Evolutionary conservation across 164 flowering plant species (phyloP), one percentile per base, ranked within the genome.

Genomic region (Magnolia changhungtana): DNA sequence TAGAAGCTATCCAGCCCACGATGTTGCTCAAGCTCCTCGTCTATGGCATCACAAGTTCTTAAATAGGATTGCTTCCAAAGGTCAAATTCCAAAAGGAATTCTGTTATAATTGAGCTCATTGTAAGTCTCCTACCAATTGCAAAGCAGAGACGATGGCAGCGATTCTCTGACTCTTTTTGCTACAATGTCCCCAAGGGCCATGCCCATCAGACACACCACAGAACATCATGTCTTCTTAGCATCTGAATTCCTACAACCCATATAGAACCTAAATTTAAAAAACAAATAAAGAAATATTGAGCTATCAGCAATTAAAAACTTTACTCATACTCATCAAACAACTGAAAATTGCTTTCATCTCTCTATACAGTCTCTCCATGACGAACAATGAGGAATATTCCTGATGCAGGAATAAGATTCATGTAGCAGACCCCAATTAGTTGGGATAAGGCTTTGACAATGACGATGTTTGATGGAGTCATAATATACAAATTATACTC

Each of bases 141-240:
- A 80, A 18, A 92, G 84, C 87, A 94, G 80, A 70, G 85, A 82
- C 0, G 87, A 45, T 19, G 96, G 94, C 89, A 94, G 81, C 24
- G 88, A 81, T 70, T 94, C 83, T 76, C 93, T 80, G 51, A 88
- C 92, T 21, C 69, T 86, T 81, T 91, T 92, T 0, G 97, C 82
- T 21, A 94, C 94, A 86, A 76, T 94, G 97, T 0, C 98, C 98
- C 98, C 97, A 94, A 23, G 90, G 87, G 23, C 98, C 97, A 73
- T 94, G 98, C 74, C 98, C 98, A 72, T 94, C 98, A 72, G 92
- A 94, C 51, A 94, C 85, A 55, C 98, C 98, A 76, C 97, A 92
- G 72, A 94, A 92, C 16, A 85, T 82, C 91, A 90, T 87, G 79
- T 94, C 97, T 77, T 85, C 87, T 84, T 94, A 92, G 78, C n/a